Evolutionary conservation across 768 basidiomycete species (phyloP), one percentile per base, ranked within the genome.

Genomic region (Crassisporium funariophilum): DNA sequence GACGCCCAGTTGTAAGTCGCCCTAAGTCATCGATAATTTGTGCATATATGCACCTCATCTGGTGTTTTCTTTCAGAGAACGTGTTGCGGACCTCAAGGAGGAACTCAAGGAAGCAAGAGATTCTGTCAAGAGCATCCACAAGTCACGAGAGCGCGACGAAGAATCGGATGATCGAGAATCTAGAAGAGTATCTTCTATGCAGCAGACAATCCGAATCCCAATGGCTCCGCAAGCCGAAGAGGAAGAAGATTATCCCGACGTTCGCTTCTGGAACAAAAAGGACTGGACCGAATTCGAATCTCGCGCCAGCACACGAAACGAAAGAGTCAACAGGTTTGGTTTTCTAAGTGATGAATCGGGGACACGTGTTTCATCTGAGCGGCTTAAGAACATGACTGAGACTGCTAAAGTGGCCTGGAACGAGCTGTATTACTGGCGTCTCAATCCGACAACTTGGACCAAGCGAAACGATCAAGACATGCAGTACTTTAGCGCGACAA

Each of bases 381-480:
- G 44, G 22, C 20, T 45, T 34, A 23, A 40, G 7, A n/a, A 20
- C 5, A 46, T 51, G 44, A 27, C 19, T 4, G 37, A 51, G 12
- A 23, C 10, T 10, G 20, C 43, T 5, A 50, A 20, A 24, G 20
- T 12, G 9, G 25, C 35, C 8, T 50, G 33, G 34, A 50, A 25
- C 21, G 17, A 45, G 29, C 20, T 50, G 8, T 17, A 50, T n/a
- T 35, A 31, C 24, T 25, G 42, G 7, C 5, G 27, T 13, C 24
- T 39, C 5, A 44, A 43, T 25, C 49, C 49, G 3, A 10, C 12
- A 11, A 38, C 44, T 3, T 50, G 49, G 49, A 39, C 22, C 22
- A 50, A 46, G 43, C 25, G 33, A 35, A 21, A 17, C 2, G 24
- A 38, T 5, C 4, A 38, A 13, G 49, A 35, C 10, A 34, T 19